phyloP scores from a whole-genome alignment of 257 asterid species.

The Capsicum rhomboideum region DNA sequence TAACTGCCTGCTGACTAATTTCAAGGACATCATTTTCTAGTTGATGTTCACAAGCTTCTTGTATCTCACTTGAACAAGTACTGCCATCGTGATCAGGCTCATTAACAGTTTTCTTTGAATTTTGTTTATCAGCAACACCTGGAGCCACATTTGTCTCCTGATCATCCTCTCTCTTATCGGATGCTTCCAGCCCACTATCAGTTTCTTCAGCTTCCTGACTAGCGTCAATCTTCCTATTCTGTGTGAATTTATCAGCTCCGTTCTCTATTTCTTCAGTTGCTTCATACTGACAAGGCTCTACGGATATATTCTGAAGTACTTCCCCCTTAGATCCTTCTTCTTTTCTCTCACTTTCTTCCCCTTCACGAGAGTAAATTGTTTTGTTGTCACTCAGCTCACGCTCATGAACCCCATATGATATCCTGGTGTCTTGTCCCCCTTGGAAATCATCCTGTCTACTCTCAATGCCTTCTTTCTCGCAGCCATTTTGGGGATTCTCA shows the following conservation, averaged over 20 bases:
- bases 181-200: conserved; percentile 5
- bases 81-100: conserved; percentile 11
- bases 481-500: conserved; percentile 20
- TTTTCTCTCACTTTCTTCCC: conserved; percentile 3
- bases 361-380: neutral
- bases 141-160: conserved; percentile 19
- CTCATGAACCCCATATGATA: conserved; percentile 12
- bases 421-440: conserved; percentile 21
- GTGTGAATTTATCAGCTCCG: conserved; percentile 18
- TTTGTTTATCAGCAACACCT: conserved; percentile 25
- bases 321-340: conserved; percentile 1
- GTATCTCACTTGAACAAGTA: conserved; percentile 16
- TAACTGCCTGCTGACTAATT: conserved; percentile 14
- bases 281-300: conserved; percentile 12
- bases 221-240: conserved; percentile 17
- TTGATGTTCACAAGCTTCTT: conserved; percentile 24
- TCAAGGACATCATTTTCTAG: conserved; percentile 17
- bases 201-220: conserved; percentile 19
- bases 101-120: conserved; percentile 27
- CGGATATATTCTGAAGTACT: neutral
- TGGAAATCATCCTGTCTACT: conserved; percentile 15
- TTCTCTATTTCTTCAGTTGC: conserved; percentile 12
- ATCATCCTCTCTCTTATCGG: conserved; percentile 18
- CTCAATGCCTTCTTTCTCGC: conserved; percentile 15
- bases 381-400: neutral